These are phyloP conservation scores for Cladophialophora carrionii DNA, from an alignment of 2,329 filamentous ascomycete species.

Conservation along the genomic window DNA sequence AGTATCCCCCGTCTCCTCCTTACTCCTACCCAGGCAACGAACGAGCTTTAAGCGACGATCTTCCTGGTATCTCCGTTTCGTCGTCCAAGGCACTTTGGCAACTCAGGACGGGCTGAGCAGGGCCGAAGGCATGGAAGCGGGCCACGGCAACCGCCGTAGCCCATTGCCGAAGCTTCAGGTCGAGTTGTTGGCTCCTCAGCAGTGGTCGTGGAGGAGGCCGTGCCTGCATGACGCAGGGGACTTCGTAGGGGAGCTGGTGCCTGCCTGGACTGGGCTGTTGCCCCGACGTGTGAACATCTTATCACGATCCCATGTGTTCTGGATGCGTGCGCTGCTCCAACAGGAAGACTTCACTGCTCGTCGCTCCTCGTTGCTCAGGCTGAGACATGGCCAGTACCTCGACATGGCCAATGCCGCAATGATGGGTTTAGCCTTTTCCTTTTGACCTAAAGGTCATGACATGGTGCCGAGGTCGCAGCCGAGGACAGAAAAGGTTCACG, in stretches of 20 bases:
- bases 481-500: background rate
- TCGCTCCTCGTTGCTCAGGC: conserved; percentile 4
- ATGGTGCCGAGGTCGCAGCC: conserved; percentile 6
- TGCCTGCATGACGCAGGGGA: conserved; percentile 27
- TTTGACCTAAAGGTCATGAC: background rate
- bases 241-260: conserved; percentile 6
- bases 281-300: conserved; percentile 2
- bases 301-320: conserved; percentile 8
- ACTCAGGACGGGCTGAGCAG: background rate
- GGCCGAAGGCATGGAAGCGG: conserved; percentile 1
- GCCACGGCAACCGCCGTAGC: conserved; percentile 9
- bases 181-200: conserved; percentile 8
- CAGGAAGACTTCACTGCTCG: background rate
- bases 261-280: conserved; percentile 3
- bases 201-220: conserved; percentile 15
- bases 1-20: background rate
- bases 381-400: background rate
- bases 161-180: conserved; percentile 8
- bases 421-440: background rate
- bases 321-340: conserved; percentile 12
- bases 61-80: background rate
- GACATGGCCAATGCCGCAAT: background rate
- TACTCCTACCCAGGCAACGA: conserved; percentile 8
- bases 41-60: conserved; percentile 9
- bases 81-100: conserved; percentile 2